Base-by-base conservation (phyloP, 2,329 filamentous ascomycete species). In the Penicillium crustosum region DNA sequence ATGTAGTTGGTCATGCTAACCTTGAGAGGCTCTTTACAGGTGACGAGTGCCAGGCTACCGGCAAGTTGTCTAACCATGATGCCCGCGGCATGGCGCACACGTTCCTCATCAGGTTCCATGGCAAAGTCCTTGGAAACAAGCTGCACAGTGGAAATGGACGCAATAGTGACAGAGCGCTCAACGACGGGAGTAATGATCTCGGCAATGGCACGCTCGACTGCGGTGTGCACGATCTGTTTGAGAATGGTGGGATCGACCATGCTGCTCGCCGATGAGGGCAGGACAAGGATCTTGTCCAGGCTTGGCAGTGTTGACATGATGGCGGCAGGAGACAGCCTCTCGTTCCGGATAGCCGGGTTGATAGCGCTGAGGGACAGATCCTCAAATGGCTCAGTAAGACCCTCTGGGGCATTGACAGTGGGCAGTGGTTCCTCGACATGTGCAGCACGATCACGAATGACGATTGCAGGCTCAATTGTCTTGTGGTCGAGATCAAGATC, bases 1-100 rank as follows among this genome's bases (percentile, higher is more conserved):
- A 99, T 92, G 71, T 97, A 96, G 76, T 97, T 99, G 53, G 90
- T 95, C 75, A 99, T 96, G 77, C 95, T 97, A 74, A 95, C 94
- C 60, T 94, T 87, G 17, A 99, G 82, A 17, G 94, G 94, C 74
- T 99, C 94, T 76, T 97, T 99, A 72, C 93, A 97, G 4, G 94
- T 99, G n/a, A 99, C 94, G 33, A 97, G 83, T 15, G 94, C 94
- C 55, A 99, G 82, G 69, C 92, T 96, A 39, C 94, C 94, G 25
- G 94, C 93, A 27, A 96, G 90, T 50, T 93, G 89, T 76, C 96
- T 94, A 45, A 96, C 94, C 86, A 97, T 95, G 62, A 89, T 96
- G 65, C 96, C 87, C 4, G 94, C 93, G 33, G 93, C 90, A 50
- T 87, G 89, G 52, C 92, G 88, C 53, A 97, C 83, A 61, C 91